These are phyloP conservation scores for Strombidium stylifer DNA, from an alignment of 73 alveolate genomes.

Conservation along the genomic window DNA sequence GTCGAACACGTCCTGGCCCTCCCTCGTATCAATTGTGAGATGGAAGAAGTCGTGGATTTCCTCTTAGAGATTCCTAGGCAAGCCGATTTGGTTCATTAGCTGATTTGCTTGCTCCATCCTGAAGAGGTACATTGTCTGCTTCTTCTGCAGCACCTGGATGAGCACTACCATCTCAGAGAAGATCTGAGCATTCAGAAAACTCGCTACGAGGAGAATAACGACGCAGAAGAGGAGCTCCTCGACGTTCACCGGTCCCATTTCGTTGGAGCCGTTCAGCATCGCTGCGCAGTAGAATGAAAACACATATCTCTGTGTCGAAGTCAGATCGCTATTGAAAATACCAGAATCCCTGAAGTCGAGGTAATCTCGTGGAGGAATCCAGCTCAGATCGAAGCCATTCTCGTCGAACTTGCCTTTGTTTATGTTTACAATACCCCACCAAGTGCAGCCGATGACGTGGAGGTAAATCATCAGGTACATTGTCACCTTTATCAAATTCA, in stretches of 20 bases:
- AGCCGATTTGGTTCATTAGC: slow-evolving; percentile 38
- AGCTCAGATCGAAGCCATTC: too few species aligned
- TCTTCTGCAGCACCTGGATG: slow-evolving; percentile 29
- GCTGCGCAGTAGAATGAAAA: slow-evolving; percentile 40
- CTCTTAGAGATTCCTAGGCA: slow-evolving; percentile 22
- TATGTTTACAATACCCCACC: too few species aligned
- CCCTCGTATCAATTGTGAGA: slow-evolving; percentile 35
- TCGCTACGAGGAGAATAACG: slow-evolving; percentile 29
- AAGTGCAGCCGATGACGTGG: too few species aligned
- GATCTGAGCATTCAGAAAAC: slow-evolving; percentile 39
- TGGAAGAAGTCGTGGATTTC: slow-evolving; percentile 26
- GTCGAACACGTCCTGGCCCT: slow-evolving; percentile 30
- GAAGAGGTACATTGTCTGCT: slow-evolving; percentile 16
- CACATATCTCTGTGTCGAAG: slow-evolving; percentile 26
- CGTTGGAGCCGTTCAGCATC: slow-evolving; percentile 54
- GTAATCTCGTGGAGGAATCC: too few species aligned
- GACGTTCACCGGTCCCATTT: slow-evolving; percentile 47
- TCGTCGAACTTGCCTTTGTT: too few species aligned
- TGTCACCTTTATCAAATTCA: too few species aligned
- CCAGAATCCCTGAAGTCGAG: background rate
- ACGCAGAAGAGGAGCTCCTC: slow-evolving; percentile 25
- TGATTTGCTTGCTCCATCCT: slow-evolving; percentile 49
- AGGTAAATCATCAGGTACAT: too few species aligned
- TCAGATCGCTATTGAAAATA: background rate
- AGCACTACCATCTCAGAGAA: slow-evolving; percentile 59